A percentile compares a stretch with the other conserved stretches of the same genome.
These are phyloP conservation scores for Glycine latifolia DNA, from an alignment of 306 rosid genomes.

Conservation along the genomic window DNA sequence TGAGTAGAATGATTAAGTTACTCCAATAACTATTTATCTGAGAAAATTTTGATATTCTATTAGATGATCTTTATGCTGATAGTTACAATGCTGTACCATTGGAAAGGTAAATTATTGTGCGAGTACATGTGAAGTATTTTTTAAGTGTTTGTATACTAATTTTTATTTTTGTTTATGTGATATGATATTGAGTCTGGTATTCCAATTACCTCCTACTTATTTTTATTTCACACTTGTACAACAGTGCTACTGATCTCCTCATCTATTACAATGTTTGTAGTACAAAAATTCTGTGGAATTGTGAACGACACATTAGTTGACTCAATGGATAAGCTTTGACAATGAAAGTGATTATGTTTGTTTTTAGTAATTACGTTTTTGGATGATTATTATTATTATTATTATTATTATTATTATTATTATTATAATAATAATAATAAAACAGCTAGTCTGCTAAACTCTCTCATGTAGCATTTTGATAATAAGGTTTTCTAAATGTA, in stretches of 20 bases:
- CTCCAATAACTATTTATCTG: slow-evolving; percentile 34
- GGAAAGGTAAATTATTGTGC: slow-evolving; percentile 44
- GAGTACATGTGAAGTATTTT: slow-evolving; percentile 34
- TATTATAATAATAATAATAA: too few relatives aligned
- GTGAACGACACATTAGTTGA: background rate
- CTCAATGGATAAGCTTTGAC: too few relatives aligned
- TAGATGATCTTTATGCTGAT: slow-evolving; percentile 31
- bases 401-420: too few relatives aligned
- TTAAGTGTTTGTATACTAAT: slow-evolving; percentile 29
- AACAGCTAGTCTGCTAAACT: too few relatives aligned
- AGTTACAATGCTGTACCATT: slow-evolving; percentile 37
- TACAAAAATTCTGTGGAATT: background rate
- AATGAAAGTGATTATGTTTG: background rate
- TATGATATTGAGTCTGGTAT: slow-evolving; percentile 30
- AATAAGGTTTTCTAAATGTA: too few relatives aligned
- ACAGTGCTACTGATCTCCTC: slow-evolving; percentile 19
- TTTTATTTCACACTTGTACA: background rate
- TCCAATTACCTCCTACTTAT: slow-evolving; percentile 18
- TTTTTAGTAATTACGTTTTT: too few relatives aligned
- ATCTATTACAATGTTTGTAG: background rate
- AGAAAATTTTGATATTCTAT: slow-evolving; percentile 39
- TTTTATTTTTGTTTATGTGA: slow-evolving; percentile 23
- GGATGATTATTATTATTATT: too few relatives aligned
- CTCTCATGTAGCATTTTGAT: too few relatives aligned
- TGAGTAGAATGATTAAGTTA: slow-evolving; percentile 48